These are phyloP conservation scores for Psilocybe tampanensis DNA, from an alignment of 768 basidiomycete genomes.

Conservation along the genomic window DNA sequence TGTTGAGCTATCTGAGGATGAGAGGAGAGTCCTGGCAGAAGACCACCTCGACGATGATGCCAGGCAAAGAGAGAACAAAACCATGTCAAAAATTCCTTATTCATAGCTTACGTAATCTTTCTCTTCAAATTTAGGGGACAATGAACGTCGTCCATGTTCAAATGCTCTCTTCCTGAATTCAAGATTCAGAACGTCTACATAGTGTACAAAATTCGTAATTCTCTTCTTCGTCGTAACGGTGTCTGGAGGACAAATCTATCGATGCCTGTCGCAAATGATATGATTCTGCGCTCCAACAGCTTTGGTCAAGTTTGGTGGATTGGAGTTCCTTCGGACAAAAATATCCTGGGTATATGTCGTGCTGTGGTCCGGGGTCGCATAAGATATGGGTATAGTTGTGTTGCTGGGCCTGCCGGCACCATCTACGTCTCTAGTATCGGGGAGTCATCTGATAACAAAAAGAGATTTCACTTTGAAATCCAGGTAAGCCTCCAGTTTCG, in stretches of 20 bases:
- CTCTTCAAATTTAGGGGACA: neutral
- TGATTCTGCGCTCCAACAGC: too few relatives aligned
- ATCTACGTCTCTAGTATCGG: too few relatives aligned
- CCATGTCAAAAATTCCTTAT: constrained; percentile 20
- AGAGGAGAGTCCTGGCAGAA: constrained; percentile 21
- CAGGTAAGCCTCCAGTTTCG: too few relatives aligned
- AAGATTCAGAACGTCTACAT: neutral
- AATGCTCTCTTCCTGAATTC: neutral
- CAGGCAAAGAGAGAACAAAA: constrained; percentile 16
- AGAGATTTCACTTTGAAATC: too few relatives aligned
- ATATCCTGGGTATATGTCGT: constrained; percentile 8
- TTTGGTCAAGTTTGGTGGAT: neutral
- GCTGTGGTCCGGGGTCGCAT: neutral
- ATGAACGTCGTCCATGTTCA: neutral
- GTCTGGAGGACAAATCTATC: too few relatives aligned
- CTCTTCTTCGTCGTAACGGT: neutral
- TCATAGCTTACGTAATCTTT: constrained; percentile 18
- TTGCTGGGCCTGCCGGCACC: neutral
- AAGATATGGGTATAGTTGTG: neutral
- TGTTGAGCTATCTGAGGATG: neutral
- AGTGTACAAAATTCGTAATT: neutral
- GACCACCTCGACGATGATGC: constrained; percentile 29
- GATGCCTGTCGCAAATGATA: too few relatives aligned
- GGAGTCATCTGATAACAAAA: neutral
- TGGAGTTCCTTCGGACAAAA: neutral